These are phyloP conservation scores for Leucosporidium creatinivorum DNA, from an alignment of 768 basidiomycete genomes.

Conservation along the genomic window DNA sequence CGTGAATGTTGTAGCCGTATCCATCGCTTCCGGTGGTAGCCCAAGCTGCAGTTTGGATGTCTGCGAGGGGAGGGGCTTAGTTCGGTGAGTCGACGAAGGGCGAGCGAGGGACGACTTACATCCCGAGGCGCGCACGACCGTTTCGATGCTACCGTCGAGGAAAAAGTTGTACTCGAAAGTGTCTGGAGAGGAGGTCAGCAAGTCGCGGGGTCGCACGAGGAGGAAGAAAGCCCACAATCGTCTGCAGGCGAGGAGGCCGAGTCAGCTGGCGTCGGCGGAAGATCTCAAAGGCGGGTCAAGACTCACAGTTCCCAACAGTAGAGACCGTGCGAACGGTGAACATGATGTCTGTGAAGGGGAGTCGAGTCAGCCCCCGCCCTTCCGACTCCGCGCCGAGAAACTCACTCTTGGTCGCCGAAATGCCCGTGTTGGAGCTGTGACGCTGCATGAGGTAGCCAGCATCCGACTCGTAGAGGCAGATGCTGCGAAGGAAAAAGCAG, in stretches of 20 bases:
- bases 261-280: too few species aligned
- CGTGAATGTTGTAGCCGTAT: constrained; percentile 38
- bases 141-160: constrained; percentile 34
- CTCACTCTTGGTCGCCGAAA: constrained; percentile 30
- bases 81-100: background rate
- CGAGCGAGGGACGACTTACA: background rate
- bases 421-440: constrained; percentile 35
- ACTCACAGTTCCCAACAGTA: constrained; percentile 32
- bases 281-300: background rate
- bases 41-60: constrained; percentile 26
- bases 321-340: constrained; percentile 28
- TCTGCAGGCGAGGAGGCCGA: background rate
- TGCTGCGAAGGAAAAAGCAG: background rate
- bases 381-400: background rate
- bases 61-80: background rate
- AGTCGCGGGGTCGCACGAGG: background rate
- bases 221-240: background rate
- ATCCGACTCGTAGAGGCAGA: constrained; percentile 37
- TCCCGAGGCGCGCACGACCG: constrained; percentile 27
- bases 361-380: background rate
- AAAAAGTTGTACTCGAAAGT: constrained; percentile 23
- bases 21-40: constrained; percentile 22
- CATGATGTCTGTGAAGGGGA: constrained; percentile 28
- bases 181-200: background rate
- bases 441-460: constrained; percentile 37